phyloP scores from a whole-genome alignment of 106 monocot genomes.

The Hemerocallis citrina region DNA sequence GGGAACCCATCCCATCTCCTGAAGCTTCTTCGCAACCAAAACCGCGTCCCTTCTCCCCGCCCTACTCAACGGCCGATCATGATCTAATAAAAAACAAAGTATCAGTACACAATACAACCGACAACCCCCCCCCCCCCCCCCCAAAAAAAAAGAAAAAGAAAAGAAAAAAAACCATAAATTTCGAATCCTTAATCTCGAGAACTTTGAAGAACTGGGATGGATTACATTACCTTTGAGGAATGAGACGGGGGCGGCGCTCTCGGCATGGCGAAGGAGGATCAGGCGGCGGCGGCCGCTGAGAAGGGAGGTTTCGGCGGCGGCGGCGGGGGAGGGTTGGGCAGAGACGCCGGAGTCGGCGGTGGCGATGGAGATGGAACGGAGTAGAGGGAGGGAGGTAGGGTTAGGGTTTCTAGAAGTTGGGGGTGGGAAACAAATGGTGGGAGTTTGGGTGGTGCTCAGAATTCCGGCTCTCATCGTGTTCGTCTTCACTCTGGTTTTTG shows the following conservation, averaged over 20 bases:
- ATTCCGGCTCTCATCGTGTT: no score
- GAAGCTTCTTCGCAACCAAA: slow-evolving; percentile 51
- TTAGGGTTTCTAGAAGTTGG: no score
- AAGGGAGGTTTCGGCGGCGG: neutral
- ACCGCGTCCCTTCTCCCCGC: slow-evolving; percentile 55
- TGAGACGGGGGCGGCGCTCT: slow-evolving; percentile 46
- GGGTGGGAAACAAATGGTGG: no score
- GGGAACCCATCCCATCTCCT: slow-evolving; percentile 89
- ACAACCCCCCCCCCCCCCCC: no score
- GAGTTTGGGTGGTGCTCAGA: no score
- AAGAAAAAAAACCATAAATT: neutral
- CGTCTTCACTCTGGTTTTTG: no score
- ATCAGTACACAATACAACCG: neutral
- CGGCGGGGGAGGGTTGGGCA: slow-evolving; percentile 3
- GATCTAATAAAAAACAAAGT: slow-evolving; percentile 35
- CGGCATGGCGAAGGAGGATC: slow-evolving; percentile 95
- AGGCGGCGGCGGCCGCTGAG: slow-evolving; percentile 50
- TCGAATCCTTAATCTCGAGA: neutral
- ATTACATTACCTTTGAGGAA: slow-evolving; percentile 38
- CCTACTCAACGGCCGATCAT: slow-evolving; percentile 75
- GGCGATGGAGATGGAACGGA: slow-evolving; percentile 11
- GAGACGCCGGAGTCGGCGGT: slow-evolving; percentile 13
- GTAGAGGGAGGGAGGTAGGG: no score
- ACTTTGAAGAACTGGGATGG: neutral
- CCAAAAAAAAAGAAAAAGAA: no score